These are phyloP conservation scores for Cladophialophora bantiana DNA, from an alignment of 2,329 filamentous ascomycete genomes.

Conservation along the genomic window DNA sequence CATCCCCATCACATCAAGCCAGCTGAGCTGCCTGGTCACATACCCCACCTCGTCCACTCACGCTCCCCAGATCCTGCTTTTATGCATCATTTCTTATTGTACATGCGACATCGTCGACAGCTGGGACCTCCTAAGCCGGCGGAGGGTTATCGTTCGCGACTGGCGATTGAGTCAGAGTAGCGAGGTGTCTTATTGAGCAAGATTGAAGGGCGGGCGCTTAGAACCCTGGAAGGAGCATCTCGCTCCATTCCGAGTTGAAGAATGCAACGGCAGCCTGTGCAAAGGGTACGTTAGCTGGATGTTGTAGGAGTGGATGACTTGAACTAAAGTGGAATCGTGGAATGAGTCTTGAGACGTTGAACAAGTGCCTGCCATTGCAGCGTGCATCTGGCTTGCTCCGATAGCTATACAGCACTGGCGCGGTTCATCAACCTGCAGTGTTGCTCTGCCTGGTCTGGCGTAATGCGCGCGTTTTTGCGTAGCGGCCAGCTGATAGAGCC, in stretches of 20 bases:
- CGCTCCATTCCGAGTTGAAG: constrained; percentile 71
- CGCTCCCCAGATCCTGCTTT: not conserved
- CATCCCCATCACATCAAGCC: not conserved
- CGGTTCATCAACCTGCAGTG: not conserved
- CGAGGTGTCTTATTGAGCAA: constrained; percentile 1
- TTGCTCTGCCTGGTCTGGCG: not conserved
- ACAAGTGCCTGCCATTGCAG: not conserved
- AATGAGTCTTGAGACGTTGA: not conserved
- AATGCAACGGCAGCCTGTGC: constrained; percentile 69
- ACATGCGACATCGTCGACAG: not conserved
- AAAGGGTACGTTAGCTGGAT: constrained; percentile 25
- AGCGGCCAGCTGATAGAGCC: not conserved
- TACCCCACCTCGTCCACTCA: not conserved
- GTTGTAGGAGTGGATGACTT: not conserved
- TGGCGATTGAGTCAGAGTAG: constrained; percentile 2
- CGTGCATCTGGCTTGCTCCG: not conserved
- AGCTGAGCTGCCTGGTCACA: not conserved
- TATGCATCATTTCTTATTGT: not conserved
- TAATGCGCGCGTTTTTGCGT: not conserved
- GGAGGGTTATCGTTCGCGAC: not conserved
- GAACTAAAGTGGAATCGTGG: not conserved
- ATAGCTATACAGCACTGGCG: not conserved
- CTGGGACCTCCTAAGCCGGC: not conserved
- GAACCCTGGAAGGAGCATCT: constrained; percentile 68
- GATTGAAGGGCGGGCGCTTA: constrained; percentile 10